Evolutionary conservation across 164 flowering plant genomes (phyloP).

Genomic region (Buxus sempervirens): DNA sequence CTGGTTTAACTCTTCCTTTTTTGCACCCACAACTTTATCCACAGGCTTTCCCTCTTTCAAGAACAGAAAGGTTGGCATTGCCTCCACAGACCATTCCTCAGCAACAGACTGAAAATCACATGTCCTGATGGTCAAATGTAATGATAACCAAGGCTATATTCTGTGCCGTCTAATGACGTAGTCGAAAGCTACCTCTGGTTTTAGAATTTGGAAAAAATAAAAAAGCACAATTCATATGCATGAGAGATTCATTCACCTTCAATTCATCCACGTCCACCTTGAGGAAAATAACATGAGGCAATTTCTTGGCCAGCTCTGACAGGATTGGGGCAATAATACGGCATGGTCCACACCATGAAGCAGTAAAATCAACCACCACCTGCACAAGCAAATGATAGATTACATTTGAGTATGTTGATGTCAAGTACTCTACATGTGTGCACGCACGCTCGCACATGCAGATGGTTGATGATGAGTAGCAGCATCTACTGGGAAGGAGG

Average conservation of each 20-base stretch:
- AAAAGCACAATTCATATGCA: neutral
- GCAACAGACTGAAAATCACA: constrained; percentile 54
- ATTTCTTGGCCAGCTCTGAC: constrained; percentile 58
- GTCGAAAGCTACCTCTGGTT: too few species aligned
- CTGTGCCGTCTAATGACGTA: neutral
- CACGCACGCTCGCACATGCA: too few species aligned
- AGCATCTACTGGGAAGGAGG: too few species aligned
- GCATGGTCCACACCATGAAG: constrained; percentile 94
- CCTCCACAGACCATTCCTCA: constrained; percentile 61
- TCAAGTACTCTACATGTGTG: neutral
- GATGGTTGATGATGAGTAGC: neutral
- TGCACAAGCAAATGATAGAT: constrained; percentile 18
- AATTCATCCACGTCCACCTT: constrained; percentile 87
- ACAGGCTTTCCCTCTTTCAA: constrained; percentile 55
- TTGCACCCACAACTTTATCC: constrained; percentile 70
- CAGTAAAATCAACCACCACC: constrained; percentile 88
- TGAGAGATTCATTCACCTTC: constrained; percentile 33
- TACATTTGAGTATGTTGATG: neutral
- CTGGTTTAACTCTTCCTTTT: constrained; percentile 51
- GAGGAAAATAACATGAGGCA: constrained; percentile 51
- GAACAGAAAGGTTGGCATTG: constrained; percentile 85
- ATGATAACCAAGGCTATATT: neutral
- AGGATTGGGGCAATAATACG: constrained; percentile 62
- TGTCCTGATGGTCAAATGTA: neutral
- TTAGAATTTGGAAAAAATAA: too few species aligned